Base-by-base conservation (phyloP, 2,329 filamentous ascomycete species). In the Ophiostoma novo-ulmi region DNA sequence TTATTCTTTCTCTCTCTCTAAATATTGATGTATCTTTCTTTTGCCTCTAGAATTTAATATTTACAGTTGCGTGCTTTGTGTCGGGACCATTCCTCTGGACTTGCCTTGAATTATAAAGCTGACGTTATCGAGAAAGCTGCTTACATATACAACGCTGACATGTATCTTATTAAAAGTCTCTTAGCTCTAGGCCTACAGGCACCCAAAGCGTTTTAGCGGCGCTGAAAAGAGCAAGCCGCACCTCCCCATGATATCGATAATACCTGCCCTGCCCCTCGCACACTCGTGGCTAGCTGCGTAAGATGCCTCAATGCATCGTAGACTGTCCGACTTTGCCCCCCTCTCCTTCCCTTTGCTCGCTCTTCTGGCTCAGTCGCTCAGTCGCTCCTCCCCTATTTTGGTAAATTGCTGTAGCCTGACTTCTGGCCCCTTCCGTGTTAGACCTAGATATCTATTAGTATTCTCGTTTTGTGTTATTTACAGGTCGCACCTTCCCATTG, bases 401-500 rank as follows among this genome's bases (percentile, higher is more conserved):
- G n/a, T 26, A 11, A n/a, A 26, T 26, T 58, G 8, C n/a, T 58
- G 52, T 13, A 58, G n/a, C 52, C 52, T 58, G 22, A 1, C 22
- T 26, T 14, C 8, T 58, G 11, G 52, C 13, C 22, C 52, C 52
- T 58, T 58, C 52, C 52, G 22, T 58, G 14, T 58, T 26, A 22
- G 52, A 26, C 13, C 17, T 48, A 48, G 44, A n/a, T 17, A 22
- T 58, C 1, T 58, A 26, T 8, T 31, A 35, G 11, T 31, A 31
- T 26, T 26, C 55, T 61, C n/a, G n/a, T 38, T n/a, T 39, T 13
- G 63, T 41, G 20, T 41, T 36, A 35, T 22, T 65, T 22, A 20
- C 36, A 38, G 35, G 61, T 65, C 36, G 63, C 63, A 65, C 36
- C 63, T 65, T 65, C 63, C 36, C 36, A 20, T 39, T 65, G 63